phyloP scores from a whole-genome alignment of 306 rosid species.

The Mimosa pudica region DNA sequence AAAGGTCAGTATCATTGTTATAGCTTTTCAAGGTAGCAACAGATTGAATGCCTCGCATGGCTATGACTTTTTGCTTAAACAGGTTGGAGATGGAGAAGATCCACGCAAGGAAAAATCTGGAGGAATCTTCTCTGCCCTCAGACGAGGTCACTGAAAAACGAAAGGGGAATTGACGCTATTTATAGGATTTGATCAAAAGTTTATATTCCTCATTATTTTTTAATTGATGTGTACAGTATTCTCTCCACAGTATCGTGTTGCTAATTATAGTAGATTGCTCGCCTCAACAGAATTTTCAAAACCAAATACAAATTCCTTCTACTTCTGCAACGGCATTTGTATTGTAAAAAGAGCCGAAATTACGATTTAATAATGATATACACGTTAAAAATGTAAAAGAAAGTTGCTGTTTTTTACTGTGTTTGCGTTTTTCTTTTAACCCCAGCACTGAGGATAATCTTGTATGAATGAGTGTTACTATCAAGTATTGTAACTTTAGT shows the following conservation, averaged over 20 bases:
- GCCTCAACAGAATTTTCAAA: constrained; percentile 27
- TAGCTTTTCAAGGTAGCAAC: not conserved
- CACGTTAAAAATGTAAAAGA: not conserved
- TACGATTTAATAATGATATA: not conserved
- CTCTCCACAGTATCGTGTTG: constrained; percentile 25
- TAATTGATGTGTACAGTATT: constrained; percentile 55
- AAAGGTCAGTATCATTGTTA: constrained; percentile 62
- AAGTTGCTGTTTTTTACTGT: not conserved
- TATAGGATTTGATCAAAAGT: constrained; percentile 35
- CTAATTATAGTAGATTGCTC: constrained; percentile 1
- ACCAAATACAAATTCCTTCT: constrained; percentile 26
- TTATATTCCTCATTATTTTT: constrained; percentile 30
- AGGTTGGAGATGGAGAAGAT: constrained; percentile 79
- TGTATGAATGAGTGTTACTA: not conserved
- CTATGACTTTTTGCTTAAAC: constrained; percentile 22
- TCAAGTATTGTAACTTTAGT: constrained; percentile 34
- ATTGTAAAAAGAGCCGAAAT: constrained; percentile 27
- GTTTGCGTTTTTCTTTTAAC: not conserved
- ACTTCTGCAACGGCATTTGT: constrained; percentile 6
- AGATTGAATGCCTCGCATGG: not conserved
- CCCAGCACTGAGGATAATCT: not conserved
- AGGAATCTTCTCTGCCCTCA: constrained; percentile 66
- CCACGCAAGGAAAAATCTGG: constrained; percentile 64
- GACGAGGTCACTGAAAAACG: constrained; percentile 61
- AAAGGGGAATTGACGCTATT: constrained; percentile 26